Conservation (phyloP, 2,329 filamentous ascomycete genomes). For the Beauveria sp. region DNA sequence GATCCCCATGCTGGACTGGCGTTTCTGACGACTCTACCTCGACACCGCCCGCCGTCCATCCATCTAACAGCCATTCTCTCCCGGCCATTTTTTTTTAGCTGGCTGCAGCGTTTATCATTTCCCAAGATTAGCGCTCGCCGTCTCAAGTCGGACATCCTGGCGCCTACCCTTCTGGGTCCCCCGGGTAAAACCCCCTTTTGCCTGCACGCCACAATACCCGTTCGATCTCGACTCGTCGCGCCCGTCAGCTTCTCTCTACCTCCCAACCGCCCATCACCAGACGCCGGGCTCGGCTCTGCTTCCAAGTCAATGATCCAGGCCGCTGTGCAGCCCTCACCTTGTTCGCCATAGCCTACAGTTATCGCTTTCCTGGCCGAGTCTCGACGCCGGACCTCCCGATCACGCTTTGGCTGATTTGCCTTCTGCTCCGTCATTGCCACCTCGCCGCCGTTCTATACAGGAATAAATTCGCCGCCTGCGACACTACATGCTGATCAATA, state of each 20-base stretch:
- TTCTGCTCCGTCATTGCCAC: background rate
- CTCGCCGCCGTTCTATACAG: background rate
- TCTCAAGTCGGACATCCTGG: background rate
- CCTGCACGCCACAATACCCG: background rate
- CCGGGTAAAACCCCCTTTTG: constrained; percentile 9
- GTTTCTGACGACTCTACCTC: constrained; percentile 5
- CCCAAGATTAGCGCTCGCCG: background rate
- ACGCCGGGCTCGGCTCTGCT: background rate
- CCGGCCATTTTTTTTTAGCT: constrained; percentile 6
- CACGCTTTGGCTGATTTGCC: background rate
- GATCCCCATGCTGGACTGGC: constrained; percentile 7
- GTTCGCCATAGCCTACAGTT: constrained; percentile 2
- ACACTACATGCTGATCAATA: constrained; percentile 5
- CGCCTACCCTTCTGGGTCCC: background rate
- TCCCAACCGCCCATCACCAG: background rate
- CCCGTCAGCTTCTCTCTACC: background rate
- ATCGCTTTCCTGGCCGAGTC: background rate
- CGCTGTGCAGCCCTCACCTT: constrained; percentile 5
- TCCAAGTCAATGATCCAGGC: background rate
- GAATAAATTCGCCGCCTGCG: background rate
- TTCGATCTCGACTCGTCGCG: constrained; percentile 3
- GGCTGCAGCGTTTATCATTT: constrained; percentile 7
- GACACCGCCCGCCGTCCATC: constrained; percentile 3
- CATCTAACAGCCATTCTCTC: background rate
- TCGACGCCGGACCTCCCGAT: constrained; percentile 5